phyloP scores from a whole-genome alignment of 371 early-diverging fungal species.

The Vittaforma corneae region DNA sequence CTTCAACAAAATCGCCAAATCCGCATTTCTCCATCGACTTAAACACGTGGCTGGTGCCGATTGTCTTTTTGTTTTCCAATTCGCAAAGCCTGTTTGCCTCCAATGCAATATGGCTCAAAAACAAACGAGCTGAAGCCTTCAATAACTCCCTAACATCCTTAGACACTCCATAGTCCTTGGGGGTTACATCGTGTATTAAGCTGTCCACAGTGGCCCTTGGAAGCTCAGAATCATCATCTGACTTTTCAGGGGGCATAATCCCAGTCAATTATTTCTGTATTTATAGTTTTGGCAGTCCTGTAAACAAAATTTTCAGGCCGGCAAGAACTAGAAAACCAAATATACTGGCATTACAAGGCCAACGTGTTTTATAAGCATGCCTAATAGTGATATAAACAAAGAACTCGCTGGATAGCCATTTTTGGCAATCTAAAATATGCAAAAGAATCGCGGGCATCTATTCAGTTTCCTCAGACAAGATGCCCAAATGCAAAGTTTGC shows the following conservation, averaged over 20 bases:
- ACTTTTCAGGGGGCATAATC: conserved; percentile 26
- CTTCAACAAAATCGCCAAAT: conserved; percentile 74
- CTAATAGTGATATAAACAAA: too few relatives aligned
- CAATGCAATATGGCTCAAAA: conserved; percentile 60
- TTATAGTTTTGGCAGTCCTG: background rate
- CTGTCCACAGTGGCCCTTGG: conserved; percentile 81
- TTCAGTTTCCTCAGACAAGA: too few relatives aligned
- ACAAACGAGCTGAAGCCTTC: conserved; percentile 73
- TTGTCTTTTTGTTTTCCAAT: conserved; percentile 87
- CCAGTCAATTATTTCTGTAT: too few relatives aligned
- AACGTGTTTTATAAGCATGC: too few relatives aligned
- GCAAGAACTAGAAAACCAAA: too few relatives aligned
- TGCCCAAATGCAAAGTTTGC: conserved; percentile 1
- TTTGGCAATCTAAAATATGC: too few relatives aligned
- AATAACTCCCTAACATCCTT: conserved; percentile 85
- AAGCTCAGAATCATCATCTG: conserved; percentile 50
- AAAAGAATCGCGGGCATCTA: too few relatives aligned
- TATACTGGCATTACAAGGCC: too few relatives aligned
- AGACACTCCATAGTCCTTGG: conserved; percentile 65
- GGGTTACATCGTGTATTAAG: conserved; percentile 81
- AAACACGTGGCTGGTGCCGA: conserved; percentile 85
- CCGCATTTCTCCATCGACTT: conserved; percentile 74
- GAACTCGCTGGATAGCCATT: too few relatives aligned
- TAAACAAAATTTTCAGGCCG: too few relatives aligned
- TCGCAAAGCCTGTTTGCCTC: conserved; percentile 91